Evolutionary conservation across 495 filamentous ascomycete genomes (phyloP), one percentile per base, ranked within the genome.

Genomic region (Neurospora intermedia): DNA sequence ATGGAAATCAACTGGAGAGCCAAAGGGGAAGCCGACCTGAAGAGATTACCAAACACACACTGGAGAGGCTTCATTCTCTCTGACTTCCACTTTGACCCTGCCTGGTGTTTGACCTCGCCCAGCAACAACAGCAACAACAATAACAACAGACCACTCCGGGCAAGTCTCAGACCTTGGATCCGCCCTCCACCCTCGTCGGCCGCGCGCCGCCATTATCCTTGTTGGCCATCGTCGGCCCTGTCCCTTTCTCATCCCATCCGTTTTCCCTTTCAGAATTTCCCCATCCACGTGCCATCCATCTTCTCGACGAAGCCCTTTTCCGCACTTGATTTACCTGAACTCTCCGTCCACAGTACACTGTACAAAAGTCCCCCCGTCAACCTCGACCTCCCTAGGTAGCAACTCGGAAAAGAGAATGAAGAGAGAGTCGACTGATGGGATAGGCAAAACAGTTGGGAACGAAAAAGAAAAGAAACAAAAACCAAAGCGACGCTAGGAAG

Each of bases 201-300:
- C 48, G 20, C 48, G 48, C 48, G 48, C 48, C 48, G 20, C 48
- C 20, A 59, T 27, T 27, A 59, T 59, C 48, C 48, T 59, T 59
- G 48, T 31, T 59, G 48, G 48, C 48, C 48, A 59, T 27, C 48
- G 9, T 13, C 20, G 54, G 20, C 46, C 59, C 54, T 70, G n/a
- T 59, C 35, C 62, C 69, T 38, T 20, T 54, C 45, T 42, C 62
- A 43, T 46, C 72, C 54, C 23, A 66, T 66, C 54, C 31, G 27
- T 48, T 71, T 41, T 71, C 69, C 72, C 69, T 70, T 45, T 66
- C 23, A 43, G 16, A 45, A 43, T 69, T 40, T 43, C 74, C 62
- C 18, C 39, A 38, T 46, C 43, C 43, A 46, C 43, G 43, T 46
- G 43, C 43, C 43, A 45, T 54, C 70, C 70, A 45, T 62, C 38